Base-by-base conservation (phyloP, 345 rosid species). In the Nasturtium officinale region DNA sequence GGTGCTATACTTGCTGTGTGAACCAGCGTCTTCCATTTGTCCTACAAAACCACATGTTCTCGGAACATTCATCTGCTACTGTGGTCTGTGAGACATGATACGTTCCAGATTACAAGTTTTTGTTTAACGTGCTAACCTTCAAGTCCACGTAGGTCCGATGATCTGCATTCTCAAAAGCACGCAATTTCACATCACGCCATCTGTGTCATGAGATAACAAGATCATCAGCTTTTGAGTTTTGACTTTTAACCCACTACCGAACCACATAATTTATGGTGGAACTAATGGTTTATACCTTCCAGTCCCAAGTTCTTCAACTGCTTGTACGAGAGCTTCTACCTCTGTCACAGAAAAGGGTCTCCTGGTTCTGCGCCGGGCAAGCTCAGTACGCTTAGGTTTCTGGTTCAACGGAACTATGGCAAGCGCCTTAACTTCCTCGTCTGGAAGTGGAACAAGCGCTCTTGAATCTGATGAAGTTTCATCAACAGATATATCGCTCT, bases 1-100 rank as follows among this genome's bases (percentile, higher is more conserved):
- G 97, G 93, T 46, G 90, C 78, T 5, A 91, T 91, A 78, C 84
- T 81, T 7, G 97, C 96, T 0, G 97, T 91, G 82, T 89, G 97
- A 59, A 91, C 97, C 77, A 91, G 77, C 29, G 97, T 91, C 79
- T 91, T 91, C 97, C 97, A 91, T 83, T 91, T 91, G 76, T 91
- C 97, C 97, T 91, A 85, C 71, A 78, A 21, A 45, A 37, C 45
- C 66, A 77, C 52, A 77, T 42, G 51, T 51, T 63, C 50, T 55
- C 57, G 48, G 15, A 46, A 46, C 45, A 18, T 54, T 46, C 58
- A 35, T 47, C 60, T 21, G 28, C 53, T 21, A 47, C 61, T 55
- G 6, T 8, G 16, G 3, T 37, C 61, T 55, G 6, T 8, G 16
- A 5, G 23, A 53, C 32, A 3, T 52, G 38, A 45, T 69, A 54